Percentiles rank a stretch among this genome's conserved stretches.
Conservation (phyloP, 805 yeast species). For the Sugiyamaella americana region DNA sequence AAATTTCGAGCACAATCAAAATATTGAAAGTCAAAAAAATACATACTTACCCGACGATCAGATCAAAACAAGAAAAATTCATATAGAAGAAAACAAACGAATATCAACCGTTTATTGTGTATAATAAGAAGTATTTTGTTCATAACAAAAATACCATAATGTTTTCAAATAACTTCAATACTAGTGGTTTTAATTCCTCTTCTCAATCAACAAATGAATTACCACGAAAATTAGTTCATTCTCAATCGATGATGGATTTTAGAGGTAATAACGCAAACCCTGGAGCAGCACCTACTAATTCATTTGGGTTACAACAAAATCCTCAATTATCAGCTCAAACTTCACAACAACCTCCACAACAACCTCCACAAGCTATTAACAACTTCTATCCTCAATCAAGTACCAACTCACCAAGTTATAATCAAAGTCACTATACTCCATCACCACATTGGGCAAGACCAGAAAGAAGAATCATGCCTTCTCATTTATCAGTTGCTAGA, state of each 20-base stretch:
- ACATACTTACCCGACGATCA: too few relatives aligned
- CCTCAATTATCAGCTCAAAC: background rate
- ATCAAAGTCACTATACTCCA: background rate
- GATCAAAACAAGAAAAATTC: too few relatives aligned
- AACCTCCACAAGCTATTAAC: background rate
- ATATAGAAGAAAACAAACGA: too few relatives aligned
- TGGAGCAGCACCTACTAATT: background rate
- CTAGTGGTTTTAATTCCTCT: background rate
- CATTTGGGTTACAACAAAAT: background rate
- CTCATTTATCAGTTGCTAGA: slow-evolving; percentile 6
- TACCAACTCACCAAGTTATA: background rate
- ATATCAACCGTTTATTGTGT: too few relatives aligned
- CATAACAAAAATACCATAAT: too few relatives aligned
- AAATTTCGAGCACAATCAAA: too few relatives aligned
- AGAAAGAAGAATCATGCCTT: slow-evolving; percentile 14
- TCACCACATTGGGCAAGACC: slow-evolving; percentile 11
- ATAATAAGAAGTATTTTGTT: too few relatives aligned
- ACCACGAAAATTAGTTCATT: slow-evolving; percentile 6
- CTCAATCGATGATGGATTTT: slow-evolving; percentile 13
- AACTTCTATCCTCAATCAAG: background rate
- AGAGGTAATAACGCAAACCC: slow-evolving; percentile 1
- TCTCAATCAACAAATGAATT: background rate
- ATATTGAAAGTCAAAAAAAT: too few relatives aligned
- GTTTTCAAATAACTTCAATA: background rate
- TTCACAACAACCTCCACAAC: slow-evolving; percentile 5